These are phyloP conservation scores for Coffea humblotiana DNA, from an alignment of 305 asterid species.

Conservation along the genomic window DNA sequence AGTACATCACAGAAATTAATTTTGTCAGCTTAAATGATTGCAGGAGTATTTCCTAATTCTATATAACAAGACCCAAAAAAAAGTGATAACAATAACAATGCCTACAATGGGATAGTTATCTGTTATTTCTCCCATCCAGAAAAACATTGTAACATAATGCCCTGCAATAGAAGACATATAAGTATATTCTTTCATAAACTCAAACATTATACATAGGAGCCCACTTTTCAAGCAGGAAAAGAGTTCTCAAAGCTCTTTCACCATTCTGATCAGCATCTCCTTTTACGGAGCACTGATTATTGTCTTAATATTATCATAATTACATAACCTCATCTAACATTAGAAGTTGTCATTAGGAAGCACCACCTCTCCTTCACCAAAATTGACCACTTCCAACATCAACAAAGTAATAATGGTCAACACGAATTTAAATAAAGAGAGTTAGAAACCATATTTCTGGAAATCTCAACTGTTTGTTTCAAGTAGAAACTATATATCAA, in stretches of 20 bases:
- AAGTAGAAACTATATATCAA: conserved; percentile 7
- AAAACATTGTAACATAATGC: no score
- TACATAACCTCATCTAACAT: not conserved
- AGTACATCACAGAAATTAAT: not conserved
- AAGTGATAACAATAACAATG: no score
- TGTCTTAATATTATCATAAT: not conserved
- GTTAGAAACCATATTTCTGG: not conserved
- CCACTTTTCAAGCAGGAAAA: no score
- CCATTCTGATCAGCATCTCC: not conserved
- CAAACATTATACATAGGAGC: no score
- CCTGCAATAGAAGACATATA: no score
- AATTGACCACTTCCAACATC: not conserved
- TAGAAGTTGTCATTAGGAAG: not conserved
- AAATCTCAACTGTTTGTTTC: not conserved
- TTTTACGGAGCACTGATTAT: no score
- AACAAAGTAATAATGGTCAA: not conserved
- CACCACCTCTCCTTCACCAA: not conserved
- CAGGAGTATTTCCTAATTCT: not conserved
- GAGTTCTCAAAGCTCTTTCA: no score
- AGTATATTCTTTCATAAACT: no score
- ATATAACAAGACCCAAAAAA: no score
- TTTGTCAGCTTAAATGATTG: not conserved
- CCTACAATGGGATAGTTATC: no score
- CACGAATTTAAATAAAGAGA: not conserved
- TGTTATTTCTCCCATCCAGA: no score